These are phyloP conservation scores for Cercospora sp. DNA, from an alignment of 2,329 filamentous ascomycete genomes.

Conservation along the genomic window DNA sequence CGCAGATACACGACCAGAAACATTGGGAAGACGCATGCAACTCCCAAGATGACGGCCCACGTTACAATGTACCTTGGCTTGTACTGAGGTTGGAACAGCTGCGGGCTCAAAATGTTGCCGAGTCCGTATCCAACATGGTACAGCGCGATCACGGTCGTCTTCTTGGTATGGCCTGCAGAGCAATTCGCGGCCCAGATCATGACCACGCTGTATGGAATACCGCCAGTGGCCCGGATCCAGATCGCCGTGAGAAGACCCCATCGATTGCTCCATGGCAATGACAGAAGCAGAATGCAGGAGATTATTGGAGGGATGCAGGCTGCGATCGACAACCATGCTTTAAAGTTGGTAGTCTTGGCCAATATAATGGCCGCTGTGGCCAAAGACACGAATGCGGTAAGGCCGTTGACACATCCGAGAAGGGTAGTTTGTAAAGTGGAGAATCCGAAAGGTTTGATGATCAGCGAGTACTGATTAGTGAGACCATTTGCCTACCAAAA, in stretches of 20 bases:
- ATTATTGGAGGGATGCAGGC: conserved; percentile 42
- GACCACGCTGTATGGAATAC: conserved; percentile 13
- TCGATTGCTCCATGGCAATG: conserved; percentile 43
- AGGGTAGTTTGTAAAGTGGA: conserved; percentile 41
- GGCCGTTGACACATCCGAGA: conserved; percentile 28
- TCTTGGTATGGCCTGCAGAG: conserved; percentile 23
- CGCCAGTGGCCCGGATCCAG: conserved; percentile 43
- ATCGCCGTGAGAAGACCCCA: conserved; percentile 43
- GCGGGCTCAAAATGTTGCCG: conserved; percentile 41
- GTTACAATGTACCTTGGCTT: conserved; percentile 22
- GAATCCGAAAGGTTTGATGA: conserved; percentile 50
- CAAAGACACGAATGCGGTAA: conserved; percentile 27
- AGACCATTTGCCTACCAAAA: conserved; percentile 43
- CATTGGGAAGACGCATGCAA: conserved; percentile 41
- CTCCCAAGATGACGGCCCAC: conserved; percentile 20
- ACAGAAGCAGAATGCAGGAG: conserved; percentile 41
- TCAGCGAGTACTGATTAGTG: conserved; percentile 47
- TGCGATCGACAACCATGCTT: conserved; percentile 37
- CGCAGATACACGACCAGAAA: conserved; percentile 43
- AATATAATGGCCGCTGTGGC: conserved; percentile 35
- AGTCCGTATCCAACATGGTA: conserved; percentile 44
- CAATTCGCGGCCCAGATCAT: not conserved
- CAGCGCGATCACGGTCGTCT: conserved; percentile 45
- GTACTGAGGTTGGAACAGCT: conserved; percentile 38
- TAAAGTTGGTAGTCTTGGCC: conserved; percentile 33